phyloP scores from a whole-genome alignment of 495 filamentous ascomycete genomes.

The Hypoxylon intermedium region DNA sequence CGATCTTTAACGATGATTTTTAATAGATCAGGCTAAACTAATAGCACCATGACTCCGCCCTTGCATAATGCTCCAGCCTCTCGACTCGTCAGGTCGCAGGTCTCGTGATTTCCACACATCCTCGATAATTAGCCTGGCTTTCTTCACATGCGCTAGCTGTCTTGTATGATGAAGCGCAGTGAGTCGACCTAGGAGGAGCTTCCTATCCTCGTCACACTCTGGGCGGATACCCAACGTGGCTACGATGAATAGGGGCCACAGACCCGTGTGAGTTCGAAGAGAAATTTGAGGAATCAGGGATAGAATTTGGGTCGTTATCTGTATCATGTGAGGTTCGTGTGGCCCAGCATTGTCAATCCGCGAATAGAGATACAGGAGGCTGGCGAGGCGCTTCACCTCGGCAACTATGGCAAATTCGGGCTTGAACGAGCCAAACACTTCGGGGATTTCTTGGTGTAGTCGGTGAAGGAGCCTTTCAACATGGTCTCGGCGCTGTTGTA shows the following conservation, averaged over 20 bases:
- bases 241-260: slow-evolving; percentile 34
- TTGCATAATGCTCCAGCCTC: slow-evolving; percentile 27
- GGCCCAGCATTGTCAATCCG: slow-evolving; percentile 24
- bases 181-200: slow-evolving; percentile 20
- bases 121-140: slow-evolving; percentile 32
- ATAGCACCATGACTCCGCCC: slow-evolving; percentile 33
- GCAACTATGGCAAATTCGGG: slow-evolving; percentile 24
- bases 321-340: slow-evolving; percentile 28
- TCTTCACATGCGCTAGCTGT: slow-evolving; percentile 30
- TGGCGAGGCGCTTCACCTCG: slow-evolving; percentile 29
- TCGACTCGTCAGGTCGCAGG: slow-evolving; percentile 15
- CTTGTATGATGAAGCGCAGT: slow-evolving; percentile 28
- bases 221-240: slow-evolving; percentile 27
- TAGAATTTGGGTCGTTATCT: slow-evolving; percentile 23
- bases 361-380: slow-evolving; percentile 31
- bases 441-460: slow-evolving; percentile 23
- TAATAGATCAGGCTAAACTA: slow-evolving; percentile 30
- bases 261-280: slow-evolving; percentile 27
- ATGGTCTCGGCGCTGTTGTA: slow-evolving; percentile 27
- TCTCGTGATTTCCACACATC: slow-evolving; percentile 34
- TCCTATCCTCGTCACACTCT: slow-evolving; percentile 31
- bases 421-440: slow-evolving; percentile 14
- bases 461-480: slow-evolving; percentile 27
- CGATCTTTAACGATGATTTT: background rate
- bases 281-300: slow-evolving; percentile 23